Evolutionary conservation across 192 early-diverging fungal genomes (phyloP), one percentile per base, ranked within the genome.

Genomic region (Chytriomyces confervae): DNA sequence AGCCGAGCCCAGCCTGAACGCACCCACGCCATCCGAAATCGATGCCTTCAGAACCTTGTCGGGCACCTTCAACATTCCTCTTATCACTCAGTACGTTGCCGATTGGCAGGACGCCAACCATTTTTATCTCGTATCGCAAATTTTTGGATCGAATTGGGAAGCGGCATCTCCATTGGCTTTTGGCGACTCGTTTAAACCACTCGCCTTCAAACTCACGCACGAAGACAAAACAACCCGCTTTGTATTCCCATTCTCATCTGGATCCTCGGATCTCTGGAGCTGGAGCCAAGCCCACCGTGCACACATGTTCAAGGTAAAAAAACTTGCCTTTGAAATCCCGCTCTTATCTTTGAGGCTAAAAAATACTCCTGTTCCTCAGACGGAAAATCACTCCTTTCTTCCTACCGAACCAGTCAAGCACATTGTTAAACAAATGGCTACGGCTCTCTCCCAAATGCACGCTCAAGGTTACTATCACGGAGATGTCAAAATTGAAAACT

Each of bases 401-500:
- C 72, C 71, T 43, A 24, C 53, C 48, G 47, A 44, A 6, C 72
- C 78, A 6, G 46, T 76, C 61, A 76, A 76, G 43, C 74, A 76
- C 46, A 83, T 90, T 18, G 82, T 90, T 61, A 29, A 64, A 23
- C 80, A 87, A 61, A 75, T 86, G 18, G 78, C 82, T 5, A 53
- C 61, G 6, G 85, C 85, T 16, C 63, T 90, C 10, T 27, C 13
- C 9, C 69, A 89, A 66, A 70, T 90, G 16, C 84, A 90, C 78
- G 9, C 71, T 43, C 61, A 79, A 6, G 82, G 84, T 36, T 67
- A 88, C 47, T 64, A 51, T 51, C 91, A 93, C 62, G 79, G 92
- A 45, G 93, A 96, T 77, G 84, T 95, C 76, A 93, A 93, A 78
- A 91, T 94, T 57, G 93, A 94, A 75, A 94, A 94, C 76, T 86